phyloP scores from a whole-genome alignment of 2,329 filamentous ascomycete species.

The Cercospora sesami region DNA sequence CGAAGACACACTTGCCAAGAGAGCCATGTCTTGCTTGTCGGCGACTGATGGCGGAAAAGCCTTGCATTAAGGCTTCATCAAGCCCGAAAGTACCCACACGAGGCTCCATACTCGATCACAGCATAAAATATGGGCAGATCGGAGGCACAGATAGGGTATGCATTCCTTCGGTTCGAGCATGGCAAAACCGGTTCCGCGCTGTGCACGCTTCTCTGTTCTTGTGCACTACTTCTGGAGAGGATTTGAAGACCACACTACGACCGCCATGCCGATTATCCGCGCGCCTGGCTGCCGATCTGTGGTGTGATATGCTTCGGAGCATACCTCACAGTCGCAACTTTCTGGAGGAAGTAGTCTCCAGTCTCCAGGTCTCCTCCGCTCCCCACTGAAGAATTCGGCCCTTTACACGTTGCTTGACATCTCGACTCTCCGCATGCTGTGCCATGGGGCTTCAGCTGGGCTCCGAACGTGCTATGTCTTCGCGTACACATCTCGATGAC shows the following conservation, averaged over 20 bases:
- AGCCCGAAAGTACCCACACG: neutral
- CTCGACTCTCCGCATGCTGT: neutral
- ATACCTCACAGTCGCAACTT: neutral
- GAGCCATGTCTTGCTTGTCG: slow-evolving; percentile 1
- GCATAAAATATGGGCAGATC: neutral
- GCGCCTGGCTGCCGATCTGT: neutral
- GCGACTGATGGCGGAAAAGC: slow-evolving; percentile 1
- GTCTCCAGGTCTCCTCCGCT: neutral
- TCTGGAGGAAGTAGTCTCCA: neutral
- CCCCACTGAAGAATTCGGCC: neutral
- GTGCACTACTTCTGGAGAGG: neutral
- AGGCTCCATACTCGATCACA: neutral
- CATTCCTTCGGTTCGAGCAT: neutral
- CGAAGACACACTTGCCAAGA: slow-evolving; percentile 7
- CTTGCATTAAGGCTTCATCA: neutral
- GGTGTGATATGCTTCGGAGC: neutral
- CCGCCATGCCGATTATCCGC: neutral
- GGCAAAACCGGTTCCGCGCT: neutral
- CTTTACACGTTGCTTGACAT: neutral
- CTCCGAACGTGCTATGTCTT: neutral
- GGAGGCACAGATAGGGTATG: neutral
- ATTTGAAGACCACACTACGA: neutral
- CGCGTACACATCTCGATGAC: neutral
- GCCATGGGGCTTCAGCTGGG: neutral
- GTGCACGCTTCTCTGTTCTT: neutral